Evolutionary conservation across 257 asterid genomes (phyloP).

Genomic region (Solanum chilense): DNA sequence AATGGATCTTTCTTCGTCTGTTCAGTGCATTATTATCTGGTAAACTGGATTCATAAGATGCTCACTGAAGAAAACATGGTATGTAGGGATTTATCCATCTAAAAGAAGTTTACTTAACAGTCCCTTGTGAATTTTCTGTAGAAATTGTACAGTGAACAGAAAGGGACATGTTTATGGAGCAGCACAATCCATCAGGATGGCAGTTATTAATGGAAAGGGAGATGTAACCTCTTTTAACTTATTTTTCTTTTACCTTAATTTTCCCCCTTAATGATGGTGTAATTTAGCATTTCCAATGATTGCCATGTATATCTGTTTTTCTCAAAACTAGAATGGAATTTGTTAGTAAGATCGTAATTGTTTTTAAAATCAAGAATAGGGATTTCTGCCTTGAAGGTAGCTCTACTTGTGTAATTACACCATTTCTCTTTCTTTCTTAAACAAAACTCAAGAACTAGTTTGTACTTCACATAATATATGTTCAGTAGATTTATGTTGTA

Average conservation of each 20-base stretch:
- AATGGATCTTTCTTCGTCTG: not conserved
- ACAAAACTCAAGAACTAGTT: not conserved
- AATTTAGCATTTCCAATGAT: not conserved
- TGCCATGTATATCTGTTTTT: not conserved
- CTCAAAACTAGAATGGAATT: not conserved
- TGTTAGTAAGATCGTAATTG: not conserved
- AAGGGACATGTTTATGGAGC: not conserved
- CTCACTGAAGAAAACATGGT: not conserved
- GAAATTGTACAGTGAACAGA: not conserved
- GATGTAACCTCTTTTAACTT: not conserved
- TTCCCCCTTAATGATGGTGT: not conserved
- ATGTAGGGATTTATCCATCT: not conserved
- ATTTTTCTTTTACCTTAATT: not conserved
- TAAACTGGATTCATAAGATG: not conserved
- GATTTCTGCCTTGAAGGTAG: not conserved
- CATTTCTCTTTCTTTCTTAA: not conserved
- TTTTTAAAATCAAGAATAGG: not conserved
- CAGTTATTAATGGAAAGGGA: not conserved
- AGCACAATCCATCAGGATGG: not conserved
- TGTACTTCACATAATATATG: not conserved
- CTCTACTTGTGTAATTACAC: not conserved
- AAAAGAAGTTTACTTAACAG: not conserved
- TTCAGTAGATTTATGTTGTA: not conserved
- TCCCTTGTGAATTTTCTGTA: not conserved
- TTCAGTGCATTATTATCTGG: not conserved